Percentiles rank a stretch among this genome's conserved stretches.
These are phyloP conservation scores for Russula vinacea DNA, from an alignment of 768 basidiomycete genomes.

Conservation along the genomic window DNA sequence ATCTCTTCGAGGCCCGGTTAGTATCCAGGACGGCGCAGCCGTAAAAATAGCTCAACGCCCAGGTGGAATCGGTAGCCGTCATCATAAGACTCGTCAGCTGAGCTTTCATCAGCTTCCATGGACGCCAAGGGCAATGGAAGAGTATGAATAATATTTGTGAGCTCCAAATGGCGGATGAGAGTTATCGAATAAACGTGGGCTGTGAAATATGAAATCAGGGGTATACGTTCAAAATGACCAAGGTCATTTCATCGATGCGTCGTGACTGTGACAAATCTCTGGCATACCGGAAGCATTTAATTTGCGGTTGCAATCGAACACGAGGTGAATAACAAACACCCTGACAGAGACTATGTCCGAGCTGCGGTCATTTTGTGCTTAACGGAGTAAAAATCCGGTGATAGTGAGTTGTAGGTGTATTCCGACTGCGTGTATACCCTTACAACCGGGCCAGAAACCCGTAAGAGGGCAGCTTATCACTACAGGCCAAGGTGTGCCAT, in stretches of 20 bases:
- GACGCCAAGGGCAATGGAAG: neutral
- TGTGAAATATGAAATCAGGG: neutral
- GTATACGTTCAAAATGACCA: neutral
- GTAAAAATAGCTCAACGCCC: neutral
- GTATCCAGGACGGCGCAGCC: neutral
- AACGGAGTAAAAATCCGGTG: constrained; percentile 14
- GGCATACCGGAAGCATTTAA: neutral
- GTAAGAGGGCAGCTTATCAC: neutral
- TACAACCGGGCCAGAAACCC: neutral
- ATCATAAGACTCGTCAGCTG: neutral
- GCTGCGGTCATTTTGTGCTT: constrained; percentile 9
- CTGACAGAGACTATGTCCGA: neutral
- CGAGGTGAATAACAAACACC: neutral
- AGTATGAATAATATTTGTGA: neutral
- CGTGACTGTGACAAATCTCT: neutral
- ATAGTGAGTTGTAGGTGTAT: neutral
- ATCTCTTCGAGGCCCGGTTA: neutral
- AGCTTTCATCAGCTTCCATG: neutral
- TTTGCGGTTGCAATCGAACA: neutral
- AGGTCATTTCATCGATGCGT: neutral
- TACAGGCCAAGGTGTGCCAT: neutral
- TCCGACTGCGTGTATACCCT: neutral
- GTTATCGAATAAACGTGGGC: neutral
- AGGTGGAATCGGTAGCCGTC: neutral
- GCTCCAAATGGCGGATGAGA: neutral